A percentile compares a stretch with the other conserved stretches of the same genome.
Evolutionary conservation across 2,329 filamentous ascomycete genomes (phyloP).

Genomic region (Calonectria crousiana): DNA sequence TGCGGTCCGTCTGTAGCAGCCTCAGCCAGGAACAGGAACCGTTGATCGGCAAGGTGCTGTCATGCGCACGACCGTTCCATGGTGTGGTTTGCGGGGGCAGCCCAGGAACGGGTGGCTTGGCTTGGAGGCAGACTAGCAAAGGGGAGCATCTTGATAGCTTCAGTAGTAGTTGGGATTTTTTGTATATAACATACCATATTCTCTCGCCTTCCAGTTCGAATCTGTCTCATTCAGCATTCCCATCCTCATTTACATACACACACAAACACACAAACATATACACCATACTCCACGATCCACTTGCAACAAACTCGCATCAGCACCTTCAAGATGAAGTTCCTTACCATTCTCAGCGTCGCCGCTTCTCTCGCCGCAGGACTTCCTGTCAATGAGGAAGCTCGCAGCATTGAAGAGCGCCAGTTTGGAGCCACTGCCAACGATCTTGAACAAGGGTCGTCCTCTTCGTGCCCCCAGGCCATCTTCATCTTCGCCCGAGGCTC

Average conservation of each 20-base stretch:
- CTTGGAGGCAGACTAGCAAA: neutral
- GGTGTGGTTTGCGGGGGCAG: neutral
- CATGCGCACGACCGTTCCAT: conserved; percentile 1
- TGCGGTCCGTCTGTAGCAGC: neutral
- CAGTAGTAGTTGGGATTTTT: neutral
- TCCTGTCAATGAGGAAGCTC: neutral
- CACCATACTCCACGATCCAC: neutral
- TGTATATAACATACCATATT: neutral
- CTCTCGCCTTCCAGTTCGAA: neutral
- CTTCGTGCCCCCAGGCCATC: conserved; percentile 52
- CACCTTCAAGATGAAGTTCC: conserved; percentile 11
- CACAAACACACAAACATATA: neutral
- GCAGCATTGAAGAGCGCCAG: conserved; percentile 34
- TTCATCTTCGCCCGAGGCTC: conserved; percentile 56
- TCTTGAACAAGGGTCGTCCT: conserved; percentile 43
- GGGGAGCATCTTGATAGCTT: neutral
- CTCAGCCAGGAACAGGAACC: neutral
- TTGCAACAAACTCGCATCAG: neutral
- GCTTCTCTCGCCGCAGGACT: neutral
- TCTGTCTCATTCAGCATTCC: neutral
- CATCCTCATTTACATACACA: neutral
- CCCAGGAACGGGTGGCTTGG: neutral
- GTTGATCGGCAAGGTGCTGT: neutral
- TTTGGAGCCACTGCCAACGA: conserved; percentile 41
- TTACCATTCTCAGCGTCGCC: neutral